Conservation (phyloP, 2,329 filamentous ascomycete species). For the Pseudogymnoascus sp. region DNA sequence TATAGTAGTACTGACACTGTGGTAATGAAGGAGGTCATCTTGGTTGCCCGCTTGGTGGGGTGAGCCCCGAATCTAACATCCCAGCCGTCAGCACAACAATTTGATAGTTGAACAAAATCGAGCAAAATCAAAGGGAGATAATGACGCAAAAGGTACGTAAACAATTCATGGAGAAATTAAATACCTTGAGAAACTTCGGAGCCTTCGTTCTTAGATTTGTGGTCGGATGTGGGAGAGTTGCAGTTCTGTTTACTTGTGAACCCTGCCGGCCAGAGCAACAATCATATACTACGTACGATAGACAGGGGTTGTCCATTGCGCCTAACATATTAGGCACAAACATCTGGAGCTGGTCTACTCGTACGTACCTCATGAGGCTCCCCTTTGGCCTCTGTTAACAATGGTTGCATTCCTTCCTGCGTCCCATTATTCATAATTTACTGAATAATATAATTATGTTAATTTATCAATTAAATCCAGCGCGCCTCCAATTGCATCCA, state of each 20-base stretch:
- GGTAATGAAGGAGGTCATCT: constrained; percentile 72
- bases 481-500: constrained; percentile 19
- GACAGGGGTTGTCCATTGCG: neutral
- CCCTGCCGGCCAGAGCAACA: neutral
- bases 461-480: constrained; percentile 6
- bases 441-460: constrained; percentile 7
- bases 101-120: neutral
- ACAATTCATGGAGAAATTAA: neutral
- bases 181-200: neutral
- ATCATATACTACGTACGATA: constrained; percentile 6
- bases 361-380: neutral
- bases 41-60: constrained; percentile 17
- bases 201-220: neutral
- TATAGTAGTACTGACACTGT: constrained; percentile 59
- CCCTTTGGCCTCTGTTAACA: neutral
- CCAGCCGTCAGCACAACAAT: constrained; percentile 24
- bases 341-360: neutral
- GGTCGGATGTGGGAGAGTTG: neutral
- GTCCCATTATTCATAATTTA: neutral
- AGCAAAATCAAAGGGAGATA: neutral
- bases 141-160: neutral
- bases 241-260: constrained; percentile 8
- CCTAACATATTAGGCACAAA: neutral
- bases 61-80: constrained; percentile 16
- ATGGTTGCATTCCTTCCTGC: neutral